A percentile compares a stretch with the other conserved stretches of the same genome.
These are phyloP conservation scores for Scortechinia acanthostroma DNA, from an alignment of 2,329 filamentous ascomycete genomes.

Conservation along the genomic window DNA sequence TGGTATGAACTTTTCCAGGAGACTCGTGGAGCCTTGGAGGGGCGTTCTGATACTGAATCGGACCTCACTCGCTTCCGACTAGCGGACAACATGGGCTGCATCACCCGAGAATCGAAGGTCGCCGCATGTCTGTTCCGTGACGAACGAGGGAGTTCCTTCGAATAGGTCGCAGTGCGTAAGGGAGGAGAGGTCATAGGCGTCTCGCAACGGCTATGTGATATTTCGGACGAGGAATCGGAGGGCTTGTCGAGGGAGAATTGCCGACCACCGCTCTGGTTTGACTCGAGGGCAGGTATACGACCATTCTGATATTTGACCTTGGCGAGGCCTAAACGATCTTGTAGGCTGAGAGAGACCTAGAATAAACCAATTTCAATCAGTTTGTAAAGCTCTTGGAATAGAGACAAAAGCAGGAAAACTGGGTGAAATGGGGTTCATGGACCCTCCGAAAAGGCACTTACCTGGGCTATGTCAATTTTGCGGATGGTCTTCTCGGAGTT, in stretches of 20 bases:
- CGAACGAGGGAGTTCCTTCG: neutral
- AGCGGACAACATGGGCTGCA: constrained; percentile 1
- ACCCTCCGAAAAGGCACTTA: neutral
- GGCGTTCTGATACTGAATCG: constrained; percentile 21
- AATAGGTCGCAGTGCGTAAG: constrained; percentile 32
- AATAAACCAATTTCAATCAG: constrained; percentile 4
- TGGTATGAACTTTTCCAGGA: constrained; percentile 53
- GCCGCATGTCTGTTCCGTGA: neutral
- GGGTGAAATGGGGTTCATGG: too few relatives aligned
- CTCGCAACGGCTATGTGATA: constrained; percentile 22
- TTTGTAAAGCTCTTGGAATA: neutral
- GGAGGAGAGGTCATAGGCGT: constrained; percentile 26
- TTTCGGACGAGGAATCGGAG: constrained; percentile 51
- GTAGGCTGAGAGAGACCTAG: constrained; percentile 58
- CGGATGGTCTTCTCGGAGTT: neutral
- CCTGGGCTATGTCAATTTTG: constrained; percentile 1
- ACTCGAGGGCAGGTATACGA: constrained; percentile 47
- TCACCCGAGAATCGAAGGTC: neutral
- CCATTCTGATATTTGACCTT: constrained; percentile 64
- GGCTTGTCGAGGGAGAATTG: constrained; percentile 38
- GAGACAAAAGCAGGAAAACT: neutral
- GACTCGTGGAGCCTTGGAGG: constrained; percentile 29
- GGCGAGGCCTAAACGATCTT: constrained; percentile 59
- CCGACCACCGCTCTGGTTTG: constrained; percentile 35
- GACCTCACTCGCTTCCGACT: constrained; percentile 39